These are phyloP conservation scores for Candida sp. DNA, from an alignment of 1,139 yeast species.

Conservation along the genomic window DNA sequence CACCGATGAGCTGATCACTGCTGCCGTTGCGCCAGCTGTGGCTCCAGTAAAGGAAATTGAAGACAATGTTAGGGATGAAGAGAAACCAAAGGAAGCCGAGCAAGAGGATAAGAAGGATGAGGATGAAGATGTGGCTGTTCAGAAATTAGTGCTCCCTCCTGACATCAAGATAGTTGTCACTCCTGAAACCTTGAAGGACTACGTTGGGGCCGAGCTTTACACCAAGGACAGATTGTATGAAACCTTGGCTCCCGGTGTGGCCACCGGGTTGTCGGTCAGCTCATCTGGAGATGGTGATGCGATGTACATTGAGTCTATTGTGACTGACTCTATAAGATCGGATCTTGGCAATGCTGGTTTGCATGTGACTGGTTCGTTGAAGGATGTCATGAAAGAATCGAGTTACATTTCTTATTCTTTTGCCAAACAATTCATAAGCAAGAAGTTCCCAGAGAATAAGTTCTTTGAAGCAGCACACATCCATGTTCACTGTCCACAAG, in stretches of 20 bases:
- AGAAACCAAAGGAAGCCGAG: slow-evolving; percentile 16
- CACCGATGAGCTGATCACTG: neutral
- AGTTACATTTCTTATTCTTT: slow-evolving; percentile 93
- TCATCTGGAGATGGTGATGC: slow-evolving; percentile 91
- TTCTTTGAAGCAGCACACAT: slow-evolving; percentile 93
- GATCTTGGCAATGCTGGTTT: slow-evolving; percentile 58
- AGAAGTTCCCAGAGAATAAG: slow-evolving; percentile 78
- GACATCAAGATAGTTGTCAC: slow-evolving; percentile 65
- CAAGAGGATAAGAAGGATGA: slow-evolving; percentile 14
- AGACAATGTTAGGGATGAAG: slow-evolving; percentile 3
- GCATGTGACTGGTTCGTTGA: slow-evolving; percentile 87
- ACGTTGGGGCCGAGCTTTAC: slow-evolving; percentile 92
- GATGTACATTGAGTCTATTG: slow-evolving; percentile 89
- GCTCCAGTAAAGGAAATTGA: neutral
- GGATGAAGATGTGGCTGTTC: slow-evolving; percentile 19
- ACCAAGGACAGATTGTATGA: slow-evolving; percentile 84
- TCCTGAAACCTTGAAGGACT: slow-evolving; percentile 74
- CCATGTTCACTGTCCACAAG: slow-evolving; percentile 97
- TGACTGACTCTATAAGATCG: slow-evolving; percentile 76
- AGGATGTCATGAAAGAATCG: slow-evolving; percentile 98
- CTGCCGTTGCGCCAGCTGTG: neutral
- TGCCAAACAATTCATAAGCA: slow-evolving; percentile 82
- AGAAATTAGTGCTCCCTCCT: slow-evolving; percentile 62
- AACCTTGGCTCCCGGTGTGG: slow-evolving; percentile 92
- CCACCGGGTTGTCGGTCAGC: slow-evolving; percentile 96